phyloP scores from a whole-genome alignment of 441 rosid genomes.

The Omphalea diandra region DNA sequence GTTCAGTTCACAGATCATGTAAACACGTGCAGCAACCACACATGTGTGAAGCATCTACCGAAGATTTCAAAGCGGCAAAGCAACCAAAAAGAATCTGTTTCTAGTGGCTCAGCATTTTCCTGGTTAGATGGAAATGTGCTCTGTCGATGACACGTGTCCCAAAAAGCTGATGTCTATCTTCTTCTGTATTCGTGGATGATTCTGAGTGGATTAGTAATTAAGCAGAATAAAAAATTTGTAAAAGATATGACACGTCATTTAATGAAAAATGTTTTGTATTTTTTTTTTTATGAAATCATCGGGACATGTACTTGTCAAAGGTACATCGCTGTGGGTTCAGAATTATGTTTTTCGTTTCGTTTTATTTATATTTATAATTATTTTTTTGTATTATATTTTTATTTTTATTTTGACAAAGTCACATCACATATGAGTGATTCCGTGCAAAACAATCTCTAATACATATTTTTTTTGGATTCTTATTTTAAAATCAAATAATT shows the following conservation, averaged over 20 bases:
- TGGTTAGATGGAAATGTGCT: constrained; percentile 10
- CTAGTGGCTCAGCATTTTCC: constrained; percentile 36
- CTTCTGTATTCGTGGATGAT: constrained; percentile 2
- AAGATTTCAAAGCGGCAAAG: neutral
- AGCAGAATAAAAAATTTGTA: neutral
- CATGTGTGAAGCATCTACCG: constrained; percentile 23
- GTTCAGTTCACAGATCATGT: too few relatives aligned
- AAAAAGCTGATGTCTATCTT: constrained; percentile 12
- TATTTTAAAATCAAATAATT: too few relatives aligned
- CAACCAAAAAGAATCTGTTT: constrained; percentile 31
- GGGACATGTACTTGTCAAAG: neutral
- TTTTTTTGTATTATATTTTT: too few relatives aligned
- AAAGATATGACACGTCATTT: constrained; percentile 7
- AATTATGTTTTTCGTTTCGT: neutral
- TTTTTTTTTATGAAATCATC: neutral
- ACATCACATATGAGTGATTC: too few relatives aligned
- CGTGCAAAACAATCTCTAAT: too few relatives aligned
- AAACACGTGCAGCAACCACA: neutral
- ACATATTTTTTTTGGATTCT: too few relatives aligned
- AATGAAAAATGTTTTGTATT: neutral
- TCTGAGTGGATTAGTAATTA: neutral
- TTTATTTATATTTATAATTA: neutral
- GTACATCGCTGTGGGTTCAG: neutral
- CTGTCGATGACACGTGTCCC: constrained; percentile 27
- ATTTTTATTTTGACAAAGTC: too few relatives aligned